These are phyloP conservation scores for Cudoniella acicularis DNA, from an alignment of 495 filamentous ascomycete species.

Conservation along the genomic window DNA sequence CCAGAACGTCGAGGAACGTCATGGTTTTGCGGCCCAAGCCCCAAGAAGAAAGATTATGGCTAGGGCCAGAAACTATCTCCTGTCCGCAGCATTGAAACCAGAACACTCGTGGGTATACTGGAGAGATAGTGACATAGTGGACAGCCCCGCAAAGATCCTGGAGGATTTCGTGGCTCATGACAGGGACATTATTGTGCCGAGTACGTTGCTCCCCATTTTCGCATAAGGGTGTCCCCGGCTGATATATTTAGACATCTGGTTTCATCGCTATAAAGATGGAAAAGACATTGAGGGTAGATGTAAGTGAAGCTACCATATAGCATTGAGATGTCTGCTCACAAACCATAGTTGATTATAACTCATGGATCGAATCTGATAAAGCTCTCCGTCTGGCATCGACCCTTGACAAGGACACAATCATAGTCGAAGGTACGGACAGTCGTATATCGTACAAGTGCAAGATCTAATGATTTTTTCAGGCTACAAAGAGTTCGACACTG, in stretches of 20 bases:
- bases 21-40: slow-evolving; percentile 83
- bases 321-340: slow-evolving; percentile 9
- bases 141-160: slow-evolving; percentile 80
- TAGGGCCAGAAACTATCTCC: slow-evolving; percentile 85
- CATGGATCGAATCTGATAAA: slow-evolving; percentile 92
- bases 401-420: slow-evolving; percentile 72
- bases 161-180: slow-evolving; percentile 96
- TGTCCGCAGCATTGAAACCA: slow-evolving; percentile 78
- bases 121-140: slow-evolving; percentile 94
- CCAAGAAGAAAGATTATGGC: slow-evolving; percentile 89
- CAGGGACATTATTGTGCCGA: slow-evolving; percentile 89
- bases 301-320: slow-evolving; percentile 39
- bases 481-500: slow-evolving; percentile 89
- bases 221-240: not conserved
- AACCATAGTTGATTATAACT: slow-evolving; percentile 89
- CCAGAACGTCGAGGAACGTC: slow-evolving; percentile 76
- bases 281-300: slow-evolving; percentile 91
- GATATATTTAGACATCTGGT: slow-evolving; percentile 81
- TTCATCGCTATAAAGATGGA: slow-evolving; percentile 83
- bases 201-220: slow-evolving; percentile 49
- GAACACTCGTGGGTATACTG: slow-evolving; percentile 99
- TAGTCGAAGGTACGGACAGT: slow-evolving; percentile 69
- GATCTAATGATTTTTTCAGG: slow-evolving; percentile 41
- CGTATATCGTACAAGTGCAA: slow-evolving; percentile 4
- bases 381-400: slow-evolving; percentile 66